Evolutionary conservation across 2,329 filamentous ascomycete genomes (phyloP).

Genomic region (Sclerotinia sclerotiorum): DNA sequence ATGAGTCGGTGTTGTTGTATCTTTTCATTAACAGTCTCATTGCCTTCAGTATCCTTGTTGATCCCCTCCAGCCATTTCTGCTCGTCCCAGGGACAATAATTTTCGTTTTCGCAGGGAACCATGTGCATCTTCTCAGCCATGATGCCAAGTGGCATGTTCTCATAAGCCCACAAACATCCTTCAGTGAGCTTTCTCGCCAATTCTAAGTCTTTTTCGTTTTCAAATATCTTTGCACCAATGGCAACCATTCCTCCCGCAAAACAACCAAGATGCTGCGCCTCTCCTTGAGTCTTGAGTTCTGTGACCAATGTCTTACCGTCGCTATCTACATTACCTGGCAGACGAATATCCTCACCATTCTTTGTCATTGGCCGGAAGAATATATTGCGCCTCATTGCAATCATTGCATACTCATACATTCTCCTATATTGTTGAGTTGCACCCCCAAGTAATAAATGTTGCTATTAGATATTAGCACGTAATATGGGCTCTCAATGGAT

Average conservation of each 20-base stretch:
- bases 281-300: constrained; percentile 38
- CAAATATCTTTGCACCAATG: constrained; percentile 62
- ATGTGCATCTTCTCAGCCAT: constrained; percentile 59
- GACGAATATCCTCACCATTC: constrained; percentile 43
- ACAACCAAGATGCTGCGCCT: constrained; percentile 65
- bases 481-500: background rate
- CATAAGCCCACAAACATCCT: constrained; percentile 63
- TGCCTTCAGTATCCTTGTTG: constrained; percentile 13
- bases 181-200: constrained; percentile 58
- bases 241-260: constrained; percentile 71
- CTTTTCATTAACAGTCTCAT: constrained; percentile 20
- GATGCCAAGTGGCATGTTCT: constrained; percentile 55
- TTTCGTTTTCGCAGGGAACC: constrained; percentile 27
- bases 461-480: constrained; percentile 16
- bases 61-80: constrained; percentile 22
- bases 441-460: constrained; percentile 29
- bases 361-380: constrained; percentile 48
- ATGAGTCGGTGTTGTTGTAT: constrained; percentile 22
- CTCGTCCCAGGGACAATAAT: constrained; percentile 32
- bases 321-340: constrained; percentile 48
- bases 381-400: constrained; percentile 46
- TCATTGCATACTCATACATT: constrained; percentile 47
- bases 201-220: constrained; percentile 52
- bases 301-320: constrained; percentile 14
- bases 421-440: constrained; percentile 26